These are phyloP conservation scores for Amphicarpaea edgeworthii DNA, from an alignment of 306 rosid species.

Conservation along the genomic window DNA sequence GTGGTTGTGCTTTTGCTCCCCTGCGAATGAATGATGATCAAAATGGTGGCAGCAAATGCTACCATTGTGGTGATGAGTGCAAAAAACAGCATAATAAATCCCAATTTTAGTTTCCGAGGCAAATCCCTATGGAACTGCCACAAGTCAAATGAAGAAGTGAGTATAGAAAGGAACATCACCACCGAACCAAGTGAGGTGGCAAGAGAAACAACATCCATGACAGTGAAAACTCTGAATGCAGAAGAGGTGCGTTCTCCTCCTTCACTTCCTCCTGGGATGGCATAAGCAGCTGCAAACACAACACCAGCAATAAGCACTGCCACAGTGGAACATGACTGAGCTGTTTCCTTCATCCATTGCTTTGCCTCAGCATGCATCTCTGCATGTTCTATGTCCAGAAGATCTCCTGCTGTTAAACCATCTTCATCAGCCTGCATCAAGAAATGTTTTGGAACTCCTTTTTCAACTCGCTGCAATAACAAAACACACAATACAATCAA, in stretches of 20 bases:
- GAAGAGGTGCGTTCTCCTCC: background rate
- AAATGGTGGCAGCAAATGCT: slow-evolving; percentile 1
- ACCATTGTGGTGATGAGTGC: background rate
- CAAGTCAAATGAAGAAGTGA: background rate
- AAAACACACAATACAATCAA: too few species aligned
- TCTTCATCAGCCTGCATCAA: background rate
- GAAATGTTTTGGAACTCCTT: background rate
- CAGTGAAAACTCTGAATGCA: background rate
- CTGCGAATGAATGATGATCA: background rate
- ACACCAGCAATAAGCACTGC: background rate
- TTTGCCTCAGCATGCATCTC: background rate
- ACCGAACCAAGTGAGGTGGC: background rate
- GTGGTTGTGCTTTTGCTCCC: background rate
- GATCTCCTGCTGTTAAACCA: background rate
- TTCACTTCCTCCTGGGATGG: background rate
- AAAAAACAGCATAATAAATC: background rate
- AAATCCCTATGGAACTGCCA: background rate
- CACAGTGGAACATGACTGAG: background rate
- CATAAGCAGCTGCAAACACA: slow-evolving; percentile 6
- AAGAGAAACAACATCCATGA: background rate
- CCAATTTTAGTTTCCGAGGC: background rate
- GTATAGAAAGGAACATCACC: slow-evolving; percentile 2
- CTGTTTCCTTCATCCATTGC: slow-evolving; percentile 9
- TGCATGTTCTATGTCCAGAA: background rate
- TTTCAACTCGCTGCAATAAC: background rate